Evolutionary conservation across 2,329 filamentous ascomycete genomes (phyloP), one percentile per base, ranked within the genome.

Genomic region (Saccharata proteae): DNA sequence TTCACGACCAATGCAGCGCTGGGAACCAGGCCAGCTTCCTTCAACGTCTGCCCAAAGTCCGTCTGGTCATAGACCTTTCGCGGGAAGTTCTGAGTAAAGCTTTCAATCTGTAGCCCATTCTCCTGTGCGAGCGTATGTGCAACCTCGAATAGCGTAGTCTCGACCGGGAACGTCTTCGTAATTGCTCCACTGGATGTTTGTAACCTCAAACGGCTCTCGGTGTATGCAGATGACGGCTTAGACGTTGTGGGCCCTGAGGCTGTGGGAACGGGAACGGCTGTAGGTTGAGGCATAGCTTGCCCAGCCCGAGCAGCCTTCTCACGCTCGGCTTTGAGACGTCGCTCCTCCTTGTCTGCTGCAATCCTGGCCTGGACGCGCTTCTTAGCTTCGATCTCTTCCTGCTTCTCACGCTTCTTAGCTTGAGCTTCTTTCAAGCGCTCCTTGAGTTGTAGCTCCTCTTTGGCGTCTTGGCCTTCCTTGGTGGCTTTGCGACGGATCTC

Each of bases 81-180:
- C 0, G 90, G 90, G 46, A 92, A 96, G 13, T 77, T 94, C 45
- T 79, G 80, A 2, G 78, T 74, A 52, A 98, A 94, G 44, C 74
- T 84, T 15, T 65, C 70, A 10, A 92, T 79, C 3, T 73, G 59
- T 4, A 71, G 55, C 0, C 80, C 83, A 29, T 71, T 75, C 40
- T 94, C 83, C 29, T 70, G 57, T 50, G 74, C 64, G 15, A 98
- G 52, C 36, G 77, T 70, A 44, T 86, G 74, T 1, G 82, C 85
- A 30, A 98, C 77, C 59, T 98, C 88, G 46, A 93, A 93, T 8
- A 98, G 62, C 0, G 90, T 96, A 3, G 85, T 92, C 36, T 92
- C 83, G 5, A 82, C 85, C 0, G 84, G 77, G 41, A 93, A 76
- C 0, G 80, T 88, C 69, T 93, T 96, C 60, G 79, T 76, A 32